Base-by-base conservation (phyloP, 257 asterid species). In the Ajuga chamaepitys region DNA sequence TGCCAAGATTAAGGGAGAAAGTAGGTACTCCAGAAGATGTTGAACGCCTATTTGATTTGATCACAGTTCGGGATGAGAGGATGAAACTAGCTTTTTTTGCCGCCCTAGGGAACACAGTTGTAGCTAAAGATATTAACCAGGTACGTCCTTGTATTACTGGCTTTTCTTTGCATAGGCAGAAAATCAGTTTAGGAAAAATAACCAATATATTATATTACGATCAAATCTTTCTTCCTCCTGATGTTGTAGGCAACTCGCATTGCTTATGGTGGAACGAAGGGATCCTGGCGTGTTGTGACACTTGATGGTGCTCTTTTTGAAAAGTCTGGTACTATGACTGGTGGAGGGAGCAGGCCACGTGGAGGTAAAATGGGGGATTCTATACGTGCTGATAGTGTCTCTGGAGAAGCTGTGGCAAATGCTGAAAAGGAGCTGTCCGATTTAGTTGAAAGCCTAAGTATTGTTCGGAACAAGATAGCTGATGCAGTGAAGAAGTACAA, bases 331-430 rank as follows among this genome's bases (percentile, higher is more conserved):
- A 94, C 97, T 14, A 94, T 94, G 96, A 80, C 84, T 79, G 99
- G 99, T 74, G 99, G 99, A 9, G 99, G 99, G 35, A 62, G 78
- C 67, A 83, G 72, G 74, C 99, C 95, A 7, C 89, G 97, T 74
- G 99, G 99, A 20, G 97, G 99, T 57, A 94, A 86, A 80, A 94
- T 94, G 95, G 96, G 97, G 24, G 78, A 97, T 8, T 86, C 96
- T 22, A 79, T 94, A 53, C 86, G 86, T 63, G 88, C 92, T 63
- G 88, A 90, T 67, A 90, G 89, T 68, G 86, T 94, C 74, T 88
- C 97, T 4, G 70, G 81, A 53, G 99, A 89, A 67, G 88, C 83
- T 61, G 76, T 94, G 70, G 79, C 86, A 32, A 75, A 75, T 67
- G 97, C 95, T 48, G 96, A 94, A 81, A 80, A 83, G 59, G 89